Conservation (phyloP, 2,329 filamentous ascomycete species). For the Colletotrichum musae region DNA sequence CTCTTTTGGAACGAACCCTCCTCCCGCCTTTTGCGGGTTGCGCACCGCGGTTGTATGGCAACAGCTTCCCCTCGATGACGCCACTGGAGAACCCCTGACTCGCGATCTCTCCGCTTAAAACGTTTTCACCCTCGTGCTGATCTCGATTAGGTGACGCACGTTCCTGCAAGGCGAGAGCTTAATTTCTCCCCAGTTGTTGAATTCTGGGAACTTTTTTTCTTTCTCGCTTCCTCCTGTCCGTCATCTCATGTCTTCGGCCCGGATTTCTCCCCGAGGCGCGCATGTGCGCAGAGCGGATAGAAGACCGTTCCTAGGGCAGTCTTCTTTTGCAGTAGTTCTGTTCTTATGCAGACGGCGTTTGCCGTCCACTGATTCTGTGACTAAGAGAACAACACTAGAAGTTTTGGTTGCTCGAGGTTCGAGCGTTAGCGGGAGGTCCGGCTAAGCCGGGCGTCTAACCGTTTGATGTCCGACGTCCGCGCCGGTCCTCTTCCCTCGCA, state of each 20-base stretch:
- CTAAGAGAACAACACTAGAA: not conserved
- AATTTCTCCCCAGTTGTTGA: not conserved
- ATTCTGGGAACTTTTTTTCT: no score
- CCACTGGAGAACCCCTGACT: conserved; percentile 24
- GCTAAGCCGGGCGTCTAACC: not conserved
- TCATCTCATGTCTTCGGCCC: conserved; percentile 3
- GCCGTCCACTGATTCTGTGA: not conserved
- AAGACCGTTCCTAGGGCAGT: not conserved
- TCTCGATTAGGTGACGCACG: conserved; percentile 32
- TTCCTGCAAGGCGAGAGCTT: conserved; percentile 26
- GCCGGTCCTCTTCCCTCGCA: not conserved
- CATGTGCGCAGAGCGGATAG: not conserved
- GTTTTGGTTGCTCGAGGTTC: not conserved
- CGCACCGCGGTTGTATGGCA: not conserved
- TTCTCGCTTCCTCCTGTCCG: not conserved
- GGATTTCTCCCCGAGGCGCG: not conserved
- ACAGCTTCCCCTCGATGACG: conserved; percentile 14
- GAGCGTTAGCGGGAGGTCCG: not conserved
- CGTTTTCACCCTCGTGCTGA: conserved; percentile 24
- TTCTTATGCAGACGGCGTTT: not conserved
- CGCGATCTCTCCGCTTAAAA: conserved; percentile 3
- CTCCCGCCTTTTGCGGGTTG: not conserved
- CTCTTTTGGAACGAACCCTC: conserved; percentile 17
- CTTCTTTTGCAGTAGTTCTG: not conserved
- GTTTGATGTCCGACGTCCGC: conserved; percentile 7